phyloP scores from a whole-genome alignment of 1,284 basidiomycete species.

The Apiotrichum gamsii region DNA sequence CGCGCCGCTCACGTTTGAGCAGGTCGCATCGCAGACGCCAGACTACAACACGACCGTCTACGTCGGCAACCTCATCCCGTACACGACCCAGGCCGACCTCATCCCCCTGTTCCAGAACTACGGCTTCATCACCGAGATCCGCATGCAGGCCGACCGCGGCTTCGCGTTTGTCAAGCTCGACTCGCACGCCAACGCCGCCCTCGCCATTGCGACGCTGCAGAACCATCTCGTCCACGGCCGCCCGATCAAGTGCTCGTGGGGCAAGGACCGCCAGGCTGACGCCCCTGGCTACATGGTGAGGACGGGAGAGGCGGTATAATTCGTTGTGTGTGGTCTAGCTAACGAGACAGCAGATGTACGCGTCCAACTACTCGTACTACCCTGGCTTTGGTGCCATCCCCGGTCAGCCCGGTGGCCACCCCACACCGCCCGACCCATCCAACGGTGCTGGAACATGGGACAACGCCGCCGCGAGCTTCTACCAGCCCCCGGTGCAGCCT shows the following conservation, averaged over 20 bases:
- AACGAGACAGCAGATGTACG: slow-evolving; percentile 22
- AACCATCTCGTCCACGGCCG: slow-evolving; percentile 92
- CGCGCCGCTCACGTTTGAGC: slow-evolving; percentile 76
- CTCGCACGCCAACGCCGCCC: slow-evolving; percentile 93
- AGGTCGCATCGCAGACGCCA: slow-evolving; percentile 80
- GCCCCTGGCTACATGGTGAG: slow-evolving; percentile 15
- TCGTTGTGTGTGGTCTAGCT: too few species aligned
- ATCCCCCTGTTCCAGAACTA: slow-evolving; percentile 89
- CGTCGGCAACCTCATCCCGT: slow-evolving; percentile 94
- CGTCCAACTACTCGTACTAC: slow-evolving; percentile 43
- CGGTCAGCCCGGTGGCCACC: slow-evolving; percentile 35
- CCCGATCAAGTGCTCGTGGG: slow-evolving; percentile 96
- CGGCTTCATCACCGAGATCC: slow-evolving; percentile 94
- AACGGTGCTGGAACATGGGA: slow-evolving; percentile 29
- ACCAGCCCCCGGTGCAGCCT: too few species aligned
- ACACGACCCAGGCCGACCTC: slow-evolving; percentile 89
- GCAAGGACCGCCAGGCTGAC: slow-evolving; percentile 66
- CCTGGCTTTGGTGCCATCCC: slow-evolving; percentile 35
- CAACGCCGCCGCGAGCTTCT: slow-evolving; percentile 32
- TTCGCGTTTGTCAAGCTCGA: slow-evolving; percentile 98
- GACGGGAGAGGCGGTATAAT: too few species aligned
- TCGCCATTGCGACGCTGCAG: slow-evolving; percentile 91
- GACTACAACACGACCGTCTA: slow-evolving; percentile 93
- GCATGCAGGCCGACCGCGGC: slow-evolving; percentile 95
- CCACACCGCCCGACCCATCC: slow-evolving; percentile 7